Evolutionary conservation across 2,329 filamentous ascomycete species (phyloP), one percentile per base, ranked within the genome.

Genomic region (Aspergillus udagawae): DNA sequence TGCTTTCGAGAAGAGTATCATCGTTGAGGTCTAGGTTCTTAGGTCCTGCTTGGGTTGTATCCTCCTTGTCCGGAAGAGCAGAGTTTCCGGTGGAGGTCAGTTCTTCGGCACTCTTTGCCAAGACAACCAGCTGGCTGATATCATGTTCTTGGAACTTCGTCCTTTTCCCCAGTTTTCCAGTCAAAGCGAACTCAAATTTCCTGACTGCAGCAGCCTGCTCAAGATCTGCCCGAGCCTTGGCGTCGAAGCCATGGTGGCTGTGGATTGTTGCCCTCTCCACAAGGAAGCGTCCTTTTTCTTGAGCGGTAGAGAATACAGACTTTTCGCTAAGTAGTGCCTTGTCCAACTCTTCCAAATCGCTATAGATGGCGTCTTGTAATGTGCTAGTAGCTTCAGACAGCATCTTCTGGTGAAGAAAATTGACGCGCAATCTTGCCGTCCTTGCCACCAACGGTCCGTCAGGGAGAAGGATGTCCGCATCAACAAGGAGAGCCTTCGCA

Each of bases 1-100:
- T 93, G 3, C 86, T 84, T 71, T 99, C 94, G 1, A 97, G 80
- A 0, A 99, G 81, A 0, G 94, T 97, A 70, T 99, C 94, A 66
- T 99, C 90, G 68, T 97, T 95, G 3, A 97, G 78, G 38, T 89
- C 83, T 14, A 97, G 73, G 2, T 88, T 87, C 64, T 88, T 83
- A 0, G 92, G 91, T 47, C 74, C 77, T 2, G 75, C 74, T 3
- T 70, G 66, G 21, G 64, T 61, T 5, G 61, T 53, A 20, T 64
- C 60, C 59, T 63, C 50, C 66, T 67, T 68, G 62, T 25, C 59
- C n/a, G 54, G 29, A 29, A 52, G 55, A 20, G 53, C 42, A 7
- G 58, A 51, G 6, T 59, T 47, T 14, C 44, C 44, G 1, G 44
- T 44, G 42, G 53, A 63, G 4, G 67, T 54, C 2, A 63, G 49